These are phyloP conservation scores for Viridothelium virens DNA, from an alignment of 495 filamentous ascomycete species.

Conservation along the genomic window DNA sequence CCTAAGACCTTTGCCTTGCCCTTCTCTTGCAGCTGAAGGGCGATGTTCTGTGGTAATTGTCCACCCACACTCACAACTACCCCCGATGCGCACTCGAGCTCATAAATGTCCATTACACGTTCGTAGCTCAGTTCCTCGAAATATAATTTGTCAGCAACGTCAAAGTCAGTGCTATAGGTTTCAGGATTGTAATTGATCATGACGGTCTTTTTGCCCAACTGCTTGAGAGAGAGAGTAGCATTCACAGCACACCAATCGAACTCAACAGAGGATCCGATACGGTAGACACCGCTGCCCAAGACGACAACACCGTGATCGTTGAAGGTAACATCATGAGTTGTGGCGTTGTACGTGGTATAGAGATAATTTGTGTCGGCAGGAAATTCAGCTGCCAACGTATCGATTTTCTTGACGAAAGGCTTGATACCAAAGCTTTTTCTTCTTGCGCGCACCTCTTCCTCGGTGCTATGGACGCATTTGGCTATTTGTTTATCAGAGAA, in stretches of 20 bases:
- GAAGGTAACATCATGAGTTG: conserved; percentile 90
- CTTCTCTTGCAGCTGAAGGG: conserved; percentile 84
- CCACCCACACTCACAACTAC: conserved; percentile 94
- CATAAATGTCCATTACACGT: conserved; percentile 97
- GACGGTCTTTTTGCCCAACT: conserved; percentile 93
- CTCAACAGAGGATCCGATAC: conserved; percentile 94
- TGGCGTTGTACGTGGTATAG: conserved; percentile 96
- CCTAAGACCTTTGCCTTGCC: conserved; percentile 84
- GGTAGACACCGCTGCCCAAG: conserved; percentile 89
- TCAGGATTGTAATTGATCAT: conserved; percentile 98
- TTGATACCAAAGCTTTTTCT: conserved; percentile 76
- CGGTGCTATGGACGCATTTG: conserved; percentile 69
- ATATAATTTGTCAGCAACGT: conserved; percentile 89
- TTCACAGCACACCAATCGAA: conserved; percentile 99
- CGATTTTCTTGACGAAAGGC: conserved; percentile 95
- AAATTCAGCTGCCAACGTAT: conserved; percentile 95
- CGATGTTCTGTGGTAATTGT: conserved; percentile 95
- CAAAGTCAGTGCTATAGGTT: conserved; percentile 83
- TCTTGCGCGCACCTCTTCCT: conserved; percentile 82
- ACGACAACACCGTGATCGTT: conserved; percentile 88
- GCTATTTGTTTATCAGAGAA: conserved; percentile 97
- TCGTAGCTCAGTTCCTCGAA: conserved; percentile 97
- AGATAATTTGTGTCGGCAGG: conserved; percentile 96
- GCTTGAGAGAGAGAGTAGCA: conserved; percentile 72
- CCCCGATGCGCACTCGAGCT: conserved; percentile 77